Conservation (phyloP, 208 protist genomes). For the Trypanosoma brucei region DNA sequence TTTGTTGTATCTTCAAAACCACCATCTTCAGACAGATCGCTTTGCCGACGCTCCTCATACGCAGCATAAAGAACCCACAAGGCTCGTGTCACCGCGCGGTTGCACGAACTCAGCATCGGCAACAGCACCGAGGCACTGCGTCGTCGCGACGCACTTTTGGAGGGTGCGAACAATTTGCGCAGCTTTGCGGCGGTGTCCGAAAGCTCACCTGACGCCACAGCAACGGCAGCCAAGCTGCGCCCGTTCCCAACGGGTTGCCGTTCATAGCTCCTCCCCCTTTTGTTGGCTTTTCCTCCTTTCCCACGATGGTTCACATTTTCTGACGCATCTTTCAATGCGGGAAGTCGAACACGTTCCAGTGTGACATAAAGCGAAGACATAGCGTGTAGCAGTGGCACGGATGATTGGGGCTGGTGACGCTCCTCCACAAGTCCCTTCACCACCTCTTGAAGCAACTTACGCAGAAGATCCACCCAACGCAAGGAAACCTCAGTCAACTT, state of each 20-base stretch:
- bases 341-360: slow-evolving; percentile 8
- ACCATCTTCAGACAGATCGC: background rate
- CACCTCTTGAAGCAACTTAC: slow-evolving; percentile 8
- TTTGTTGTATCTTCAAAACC: too few relatives aligned
- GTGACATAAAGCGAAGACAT: slow-evolving; percentile 17
- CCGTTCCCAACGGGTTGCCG: background rate
- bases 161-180: slow-evolving; percentile 13
- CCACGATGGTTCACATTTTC: background rate
- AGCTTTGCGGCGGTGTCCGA: background rate
- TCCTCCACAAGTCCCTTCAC: slow-evolving; percentile 6
- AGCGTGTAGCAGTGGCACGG: slow-evolving; percentile 1
- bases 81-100: background rate
- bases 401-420: background rate
- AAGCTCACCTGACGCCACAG: background rate
- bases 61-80: slow-evolving; percentile 17
- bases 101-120: slow-evolving; percentile 6
- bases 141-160: background rate
- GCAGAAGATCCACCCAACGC: slow-evolving; percentile 19
- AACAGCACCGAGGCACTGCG: slow-evolving; percentile 9
- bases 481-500: background rate
- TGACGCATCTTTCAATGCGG: background rate
- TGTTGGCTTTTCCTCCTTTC: background rate
- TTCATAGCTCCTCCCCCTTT: background rate
- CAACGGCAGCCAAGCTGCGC: slow-evolving; percentile 1
- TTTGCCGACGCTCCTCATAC: slow-evolving; percentile 3